phyloP scores from a whole-genome alignment of 306 rosid species.

The Bauhinia variegata region DNA sequence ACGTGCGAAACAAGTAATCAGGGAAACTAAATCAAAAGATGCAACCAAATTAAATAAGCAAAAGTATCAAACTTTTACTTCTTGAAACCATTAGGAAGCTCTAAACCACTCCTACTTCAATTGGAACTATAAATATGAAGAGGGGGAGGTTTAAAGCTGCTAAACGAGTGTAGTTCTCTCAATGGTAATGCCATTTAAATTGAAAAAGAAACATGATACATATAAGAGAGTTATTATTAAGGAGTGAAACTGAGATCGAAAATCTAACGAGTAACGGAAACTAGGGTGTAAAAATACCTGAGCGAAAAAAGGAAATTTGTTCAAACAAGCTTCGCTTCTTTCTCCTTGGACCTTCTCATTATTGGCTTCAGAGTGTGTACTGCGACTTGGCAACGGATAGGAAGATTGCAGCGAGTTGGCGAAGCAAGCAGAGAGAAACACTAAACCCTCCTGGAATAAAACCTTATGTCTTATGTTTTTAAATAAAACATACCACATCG shows the following conservation, averaged over 20 bases:
- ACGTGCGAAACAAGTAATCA: neutral
- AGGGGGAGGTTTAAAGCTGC: neutral
- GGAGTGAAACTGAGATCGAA: neutral
- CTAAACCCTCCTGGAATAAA: neutral
- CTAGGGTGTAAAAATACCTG: neutral
- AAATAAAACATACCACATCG: no score
- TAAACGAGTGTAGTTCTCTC: neutral
- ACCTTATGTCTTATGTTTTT: no score
- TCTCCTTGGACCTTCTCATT: conserved; percentile 1
- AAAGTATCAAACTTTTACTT: neutral
- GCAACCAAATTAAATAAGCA: neutral
- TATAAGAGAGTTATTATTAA: no score
- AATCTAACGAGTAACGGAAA: neutral
- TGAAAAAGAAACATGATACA: no score
- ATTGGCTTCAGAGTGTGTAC: neutral
- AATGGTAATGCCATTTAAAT: no score
- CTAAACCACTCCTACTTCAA: neutral
- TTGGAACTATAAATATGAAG: neutral
- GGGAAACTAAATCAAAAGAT: neutral
- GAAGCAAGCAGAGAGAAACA: neutral
- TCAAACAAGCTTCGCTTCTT: neutral
- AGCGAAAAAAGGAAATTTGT: neutral
- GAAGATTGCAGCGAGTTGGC: neutral
- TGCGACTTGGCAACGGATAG: conserved; percentile 11
- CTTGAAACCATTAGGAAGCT: neutral